Conservation (phyloP, 345 rosid genomes). For the Schrenkiella parvula region DNA sequence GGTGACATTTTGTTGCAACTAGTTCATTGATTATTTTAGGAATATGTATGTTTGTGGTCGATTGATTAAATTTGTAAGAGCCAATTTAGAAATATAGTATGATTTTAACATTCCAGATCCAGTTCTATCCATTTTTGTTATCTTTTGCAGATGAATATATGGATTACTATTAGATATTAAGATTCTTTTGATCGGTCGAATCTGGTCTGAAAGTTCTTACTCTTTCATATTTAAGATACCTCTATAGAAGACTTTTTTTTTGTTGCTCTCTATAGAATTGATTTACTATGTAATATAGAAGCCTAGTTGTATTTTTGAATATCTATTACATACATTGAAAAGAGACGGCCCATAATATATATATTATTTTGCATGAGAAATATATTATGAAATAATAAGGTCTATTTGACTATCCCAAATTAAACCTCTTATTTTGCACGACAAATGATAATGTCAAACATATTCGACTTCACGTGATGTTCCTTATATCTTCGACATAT, state of each 20-base stretch:
- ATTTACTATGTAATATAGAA: neutral
- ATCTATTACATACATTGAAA: neutral
- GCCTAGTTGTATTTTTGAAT: neutral
- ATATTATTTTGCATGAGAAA: neutral
- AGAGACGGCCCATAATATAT: neutral
- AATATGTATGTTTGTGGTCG: slow-evolving; percentile 6
- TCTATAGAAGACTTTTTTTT: neutral
- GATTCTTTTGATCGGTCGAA: neutral
- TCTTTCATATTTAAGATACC: neutral
- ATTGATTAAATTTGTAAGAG: neutral
- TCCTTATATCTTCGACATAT: slow-evolving; percentile 26
- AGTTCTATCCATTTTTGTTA: neutral
- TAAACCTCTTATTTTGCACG: slow-evolving; percentile 6
- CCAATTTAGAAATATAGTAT: neutral
- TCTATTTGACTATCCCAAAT: slow-evolving; percentile 7
- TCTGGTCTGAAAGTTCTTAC: neutral
- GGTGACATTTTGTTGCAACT: slow-evolving; percentile 6
- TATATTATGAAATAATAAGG: neutral
- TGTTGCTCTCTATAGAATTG: neutral
- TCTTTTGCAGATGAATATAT: neutral
- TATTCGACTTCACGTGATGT: slow-evolving; percentile 28
- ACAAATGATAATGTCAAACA: slow-evolving; percentile 28
- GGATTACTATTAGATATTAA: neutral
- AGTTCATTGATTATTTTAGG: neutral
- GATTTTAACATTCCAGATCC: neutral